Evolutionary conservation across 768 basidiomycete species (phyloP).

Genomic region (Lentinula detonsa): DNA sequence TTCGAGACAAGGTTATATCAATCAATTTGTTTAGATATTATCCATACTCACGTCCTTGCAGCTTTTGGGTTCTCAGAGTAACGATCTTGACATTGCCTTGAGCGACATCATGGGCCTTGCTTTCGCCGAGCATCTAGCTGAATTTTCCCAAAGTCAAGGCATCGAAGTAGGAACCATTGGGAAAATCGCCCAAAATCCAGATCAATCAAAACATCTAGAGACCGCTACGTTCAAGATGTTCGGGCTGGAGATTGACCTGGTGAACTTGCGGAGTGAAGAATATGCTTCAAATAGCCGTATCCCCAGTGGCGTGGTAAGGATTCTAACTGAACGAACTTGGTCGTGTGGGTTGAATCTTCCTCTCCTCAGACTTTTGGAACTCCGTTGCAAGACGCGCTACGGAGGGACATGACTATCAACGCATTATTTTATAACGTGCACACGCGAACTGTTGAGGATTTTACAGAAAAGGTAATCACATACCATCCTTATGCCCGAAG

Average conservation of each 20-base stretch:
- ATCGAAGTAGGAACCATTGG: constrained; percentile 56
- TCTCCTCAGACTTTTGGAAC: constrained; percentile 77
- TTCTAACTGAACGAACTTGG: background rate
- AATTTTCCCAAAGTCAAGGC: constrained; percentile 48
- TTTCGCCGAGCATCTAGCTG: constrained; percentile 77
- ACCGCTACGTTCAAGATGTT: constrained; percentile 83
- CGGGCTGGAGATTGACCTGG: constrained; percentile 84
- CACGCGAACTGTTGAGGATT: constrained; percentile 78
- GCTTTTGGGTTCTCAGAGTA: constrained; percentile 77
- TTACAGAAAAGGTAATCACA: constrained; percentile 60
- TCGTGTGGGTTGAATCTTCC: background rate
- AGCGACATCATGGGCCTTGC: constrained; percentile 83
- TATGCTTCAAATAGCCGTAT: constrained; percentile 87
- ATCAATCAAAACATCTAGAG: constrained; percentile 97
- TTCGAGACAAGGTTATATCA: constrained; percentile 85
- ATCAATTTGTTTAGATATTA: background rate
- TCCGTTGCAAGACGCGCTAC: constrained; percentile 81
- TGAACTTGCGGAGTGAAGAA: constrained; percentile 89
- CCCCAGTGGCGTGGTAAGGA: constrained; percentile 76
- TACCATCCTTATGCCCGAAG: background rate
- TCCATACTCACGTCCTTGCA: constrained; percentile 22
- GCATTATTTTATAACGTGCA: constrained; percentile 95
- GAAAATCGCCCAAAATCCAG: constrained; percentile 89
- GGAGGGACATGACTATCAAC: constrained; percentile 94
- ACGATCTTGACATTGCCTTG: constrained; percentile 93